Evolutionary conservation across 2,329 filamentous ascomycete species (phyloP), one percentile per base, ranked within the genome.

Genomic region (Stachybotrys echinatus): DNA sequence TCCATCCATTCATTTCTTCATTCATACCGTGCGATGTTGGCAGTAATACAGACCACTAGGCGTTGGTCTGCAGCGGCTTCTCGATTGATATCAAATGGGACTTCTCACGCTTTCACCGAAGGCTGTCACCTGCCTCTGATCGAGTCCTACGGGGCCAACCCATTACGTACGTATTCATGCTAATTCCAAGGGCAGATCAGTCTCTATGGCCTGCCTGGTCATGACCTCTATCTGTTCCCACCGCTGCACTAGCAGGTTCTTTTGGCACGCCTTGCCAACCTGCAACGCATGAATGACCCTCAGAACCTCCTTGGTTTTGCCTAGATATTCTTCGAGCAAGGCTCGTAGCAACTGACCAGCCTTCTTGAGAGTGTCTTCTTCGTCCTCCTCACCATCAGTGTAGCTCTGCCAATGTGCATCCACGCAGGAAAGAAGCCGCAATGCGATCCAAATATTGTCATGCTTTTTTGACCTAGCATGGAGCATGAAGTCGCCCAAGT

Each of bases 401-500:
- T 21, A 44, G n/a, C n/a, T 20, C 3, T 44, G 18, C 42, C 42
- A 44, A 75, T 23, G 74, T 72, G 5, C 61, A 60, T 3, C 68
- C 65, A 66, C 75, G 76, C 58, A 62, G 22, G 55, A 62, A 51
- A 72, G 52, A 50, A 65, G 56, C 44, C 79, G 61, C 49, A 81
- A 54, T 3, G 76, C 79, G 10, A 80, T 75, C 58, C 81, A 75
- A 1, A 79, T 81, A 12, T 78, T 65, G 54, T 58, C 12, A 74
- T 68, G 1, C 63, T 70, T 18, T 57, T 52, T n/a, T 57, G 51
- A 43, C 60, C 73, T 61, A 23, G 61, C 52, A 56, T 80, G 74
- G n/a, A 83, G 58, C 44, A 74, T 58, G 51, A 78, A 81, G 49
- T 77, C 70, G 1, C 77, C 79, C 23, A 77, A 59, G 52, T 80